Base-by-base conservation (phyloP, 164 flowering plant genomes). In the Platanus orientalis region DNA sequence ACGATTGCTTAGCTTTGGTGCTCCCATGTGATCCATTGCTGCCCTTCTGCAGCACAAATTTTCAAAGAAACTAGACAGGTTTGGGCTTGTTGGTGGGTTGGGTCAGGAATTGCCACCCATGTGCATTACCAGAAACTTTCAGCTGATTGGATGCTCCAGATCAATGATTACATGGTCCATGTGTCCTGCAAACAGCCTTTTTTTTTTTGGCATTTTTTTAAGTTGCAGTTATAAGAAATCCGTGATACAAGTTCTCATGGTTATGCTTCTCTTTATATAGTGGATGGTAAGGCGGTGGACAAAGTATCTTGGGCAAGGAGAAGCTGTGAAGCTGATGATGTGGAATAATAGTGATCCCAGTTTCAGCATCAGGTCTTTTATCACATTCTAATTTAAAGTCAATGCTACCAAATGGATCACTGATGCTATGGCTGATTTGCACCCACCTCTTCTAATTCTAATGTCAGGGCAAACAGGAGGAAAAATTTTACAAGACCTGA, bases 201-300 rank as follows among this genome's bases (percentile, higher is more conserved):
- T 4, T 5, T 19, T 39, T 0, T 21, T 21, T 11, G 7, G 20
- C 32, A 2, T 55, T 34, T 36, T 13, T 57, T 39, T 5, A 19
- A 55, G 30, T 29, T 29, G 24, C 58, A 56, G 25, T 42, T 40
- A 25, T 36, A 47, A 23, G 13, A 45, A 60, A 60, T 29, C 30
- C 29, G 50, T 27, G 7, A 53, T 53, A 36, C 36, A 28, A 60
- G 11, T 47, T 14, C 25, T 73, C 13, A 64, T 64, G 42, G 14
- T 60, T 64, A 20, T 67, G 12, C 42, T 24, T 27, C 11, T 42
- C 23, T 62, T 34, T 55, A 54, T 57, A 42, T 27, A 92, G 98
- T 92, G 98, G 98, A 89, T 92, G 98, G 96, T 92, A 45, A 82
- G 96, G 80, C 79, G 93, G 56, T 92, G 98, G 98, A 80, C 64